Evolutionary conservation across 768 basidiomycete genomes (phyloP).

Genomic region (Kwoniella newhampshirensis): DNA sequence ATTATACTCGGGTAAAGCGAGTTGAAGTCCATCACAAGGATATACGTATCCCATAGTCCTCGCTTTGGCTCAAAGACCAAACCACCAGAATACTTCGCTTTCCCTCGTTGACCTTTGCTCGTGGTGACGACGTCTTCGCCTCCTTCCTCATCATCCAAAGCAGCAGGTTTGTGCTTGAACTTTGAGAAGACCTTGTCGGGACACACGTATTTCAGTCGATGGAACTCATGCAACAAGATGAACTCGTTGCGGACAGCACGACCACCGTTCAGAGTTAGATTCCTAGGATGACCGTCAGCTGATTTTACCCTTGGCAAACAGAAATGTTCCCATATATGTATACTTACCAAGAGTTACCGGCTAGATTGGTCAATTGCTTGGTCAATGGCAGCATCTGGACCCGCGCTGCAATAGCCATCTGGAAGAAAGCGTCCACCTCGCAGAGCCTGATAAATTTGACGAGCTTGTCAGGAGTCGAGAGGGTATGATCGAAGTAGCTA

Average conservation of each 20-base stretch:
- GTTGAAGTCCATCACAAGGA: slow-evolving; percentile 99
- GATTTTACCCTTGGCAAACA: background rate
- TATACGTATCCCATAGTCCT: slow-evolving; percentile 92
- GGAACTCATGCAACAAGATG: slow-evolving; percentile 97
- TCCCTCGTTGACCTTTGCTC: slow-evolving; percentile 62
- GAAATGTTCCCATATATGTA: background rate
- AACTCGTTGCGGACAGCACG: slow-evolving; percentile 99
- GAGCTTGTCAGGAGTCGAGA: slow-evolving; percentile 71
- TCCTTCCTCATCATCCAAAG: slow-evolving; percentile 56
- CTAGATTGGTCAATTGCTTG: slow-evolving; percentile 87
- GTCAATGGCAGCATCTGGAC: slow-evolving; percentile 93
- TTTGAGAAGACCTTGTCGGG: slow-evolving; percentile 91
- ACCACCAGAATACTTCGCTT: slow-evolving; percentile 98
- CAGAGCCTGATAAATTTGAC: slow-evolving; percentile 89
- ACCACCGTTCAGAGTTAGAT: slow-evolving; percentile 93
- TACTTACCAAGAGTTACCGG: slow-evolving; percentile 90
- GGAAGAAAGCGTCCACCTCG: slow-evolving; percentile 91
- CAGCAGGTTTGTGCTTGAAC: slow-evolving; percentile 60
- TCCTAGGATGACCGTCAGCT: slow-evolving; percentile 60
- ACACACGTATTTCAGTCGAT: slow-evolving; percentile 89
- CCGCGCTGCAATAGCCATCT: slow-evolving; percentile 93
- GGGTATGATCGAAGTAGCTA: slow-evolving; percentile 78
- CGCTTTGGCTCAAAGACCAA: slow-evolving; percentile 95
- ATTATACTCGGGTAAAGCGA: slow-evolving; percentile 98
- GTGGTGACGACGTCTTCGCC: slow-evolving; percentile 62